Evolutionary conservation across 2,329 filamentous ascomycete genomes (phyloP).

Genomic region (Colletotrichum eleusines): DNA sequence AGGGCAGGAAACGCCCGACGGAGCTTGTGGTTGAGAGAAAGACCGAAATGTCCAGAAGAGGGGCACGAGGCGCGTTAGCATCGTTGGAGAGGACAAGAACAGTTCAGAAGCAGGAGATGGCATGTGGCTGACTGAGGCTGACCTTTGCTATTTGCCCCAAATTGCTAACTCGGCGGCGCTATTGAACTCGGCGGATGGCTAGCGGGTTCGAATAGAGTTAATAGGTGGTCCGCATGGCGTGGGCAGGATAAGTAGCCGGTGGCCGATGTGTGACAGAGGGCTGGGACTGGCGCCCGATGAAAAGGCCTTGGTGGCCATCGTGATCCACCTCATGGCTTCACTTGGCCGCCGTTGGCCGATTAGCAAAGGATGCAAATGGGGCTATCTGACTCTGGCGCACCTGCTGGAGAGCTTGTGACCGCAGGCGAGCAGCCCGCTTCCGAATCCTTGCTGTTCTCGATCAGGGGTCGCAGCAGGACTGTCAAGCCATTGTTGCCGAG

Average conservation of each 20-base stretch:
- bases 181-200: constrained; percentile 21
- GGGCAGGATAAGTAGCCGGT: no score
- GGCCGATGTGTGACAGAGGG: neutral
- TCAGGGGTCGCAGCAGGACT: neutral
- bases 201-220: constrained; percentile 29
- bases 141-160: neutral
- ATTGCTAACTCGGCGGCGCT: constrained; percentile 17
- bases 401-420: neutral
- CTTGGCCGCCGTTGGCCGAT: neutral
- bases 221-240: constrained; percentile 5
- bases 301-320: neutral
- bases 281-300: neutral
- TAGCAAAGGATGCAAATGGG: neutral
- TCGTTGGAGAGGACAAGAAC: neutral
- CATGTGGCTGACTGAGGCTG: constrained; percentile 11
- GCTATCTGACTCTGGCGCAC: neutral
- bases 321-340: neutral
- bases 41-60: neutral
- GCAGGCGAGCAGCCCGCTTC: neutral
- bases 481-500: neutral
- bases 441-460: neutral
- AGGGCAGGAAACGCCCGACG: neutral
- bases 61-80: neutral
- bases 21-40: neutral
- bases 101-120: constrained; percentile 2